Conservation (phyloP, 2,329 filamentous ascomycete species). For the Cercospora zeina region DNA sequence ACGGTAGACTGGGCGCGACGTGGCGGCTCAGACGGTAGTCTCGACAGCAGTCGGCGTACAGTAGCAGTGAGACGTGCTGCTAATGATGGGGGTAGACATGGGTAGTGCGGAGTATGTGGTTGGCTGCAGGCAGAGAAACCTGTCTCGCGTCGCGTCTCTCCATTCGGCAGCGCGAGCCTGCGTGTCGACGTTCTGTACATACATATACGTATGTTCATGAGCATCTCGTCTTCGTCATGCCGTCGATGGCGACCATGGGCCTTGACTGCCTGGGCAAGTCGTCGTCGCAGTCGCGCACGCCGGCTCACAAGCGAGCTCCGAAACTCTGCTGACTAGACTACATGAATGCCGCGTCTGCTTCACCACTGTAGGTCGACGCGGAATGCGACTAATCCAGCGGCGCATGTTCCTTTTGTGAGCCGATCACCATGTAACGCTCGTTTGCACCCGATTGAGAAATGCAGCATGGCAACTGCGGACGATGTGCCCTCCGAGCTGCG, state of each 20-base stretch:
- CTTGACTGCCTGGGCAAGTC: not conserved
- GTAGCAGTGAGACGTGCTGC: not conserved
- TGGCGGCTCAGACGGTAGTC: no score
- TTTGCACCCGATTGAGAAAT: not conserved
- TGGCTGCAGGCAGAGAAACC: conserved; percentile 2
- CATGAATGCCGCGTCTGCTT: not conserved
- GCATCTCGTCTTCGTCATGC: not conserved
- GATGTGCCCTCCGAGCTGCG: conserved; percentile 29
- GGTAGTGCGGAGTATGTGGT: not conserved
- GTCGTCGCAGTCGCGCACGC: not conserved
- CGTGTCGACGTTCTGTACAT: not conserved
- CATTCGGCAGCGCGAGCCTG: not conserved
- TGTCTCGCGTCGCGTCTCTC: not conserved
- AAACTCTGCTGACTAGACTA: conserved; percentile 3
- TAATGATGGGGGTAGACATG: not conserved
- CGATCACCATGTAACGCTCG: not conserved
- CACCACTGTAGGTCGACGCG: not conserved
- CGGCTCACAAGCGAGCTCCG: conserved; percentile 1
- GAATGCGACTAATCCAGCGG: not conserved
- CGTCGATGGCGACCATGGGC: not conserved
- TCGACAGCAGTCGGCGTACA: not conserved
- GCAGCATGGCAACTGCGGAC: conserved; percentile 1
- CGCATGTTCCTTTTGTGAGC: not conserved
- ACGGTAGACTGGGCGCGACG: no score
- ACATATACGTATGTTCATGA: not conserved